Percentiles rank a stretch among this genome's conserved stretches.
Evolutionary conservation across 768 basidiomycete species (phyloP).

Genomic region (Lactarius trivialis): DNA sequence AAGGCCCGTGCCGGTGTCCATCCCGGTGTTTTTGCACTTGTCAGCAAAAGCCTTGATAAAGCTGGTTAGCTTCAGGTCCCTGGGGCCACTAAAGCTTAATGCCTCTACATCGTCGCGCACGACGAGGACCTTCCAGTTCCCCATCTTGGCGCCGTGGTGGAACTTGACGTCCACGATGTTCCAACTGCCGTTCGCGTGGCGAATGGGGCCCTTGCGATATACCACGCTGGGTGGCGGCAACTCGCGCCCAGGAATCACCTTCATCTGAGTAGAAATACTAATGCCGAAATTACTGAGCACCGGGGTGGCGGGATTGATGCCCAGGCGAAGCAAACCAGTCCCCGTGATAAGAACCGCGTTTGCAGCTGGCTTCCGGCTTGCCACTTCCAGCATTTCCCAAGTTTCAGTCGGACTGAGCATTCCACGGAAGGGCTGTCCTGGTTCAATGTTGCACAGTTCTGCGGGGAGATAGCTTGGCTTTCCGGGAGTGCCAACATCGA

Average conservation of each 20-base stretch:
- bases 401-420: conserved; percentile 58
- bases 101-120: conserved; percentile 43
- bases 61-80: conserved; percentile 35
- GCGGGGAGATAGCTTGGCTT: conserved; percentile 48
- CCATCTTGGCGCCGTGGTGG: conserved; percentile 44
- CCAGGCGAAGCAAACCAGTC: conserved; percentile 52
- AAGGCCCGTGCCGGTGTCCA: conserved; percentile 37
- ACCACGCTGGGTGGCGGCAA: conserved; percentile 51
- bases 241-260: conserved; percentile 56
- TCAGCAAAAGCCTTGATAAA: conserved; percentile 47
- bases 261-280: conserved; percentile 50
- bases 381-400: conserved; percentile 60
- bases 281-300: conserved; percentile 51
- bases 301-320: conserved; percentile 36
- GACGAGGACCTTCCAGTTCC: conserved; percentile 61
- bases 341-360: conserved; percentile 55
- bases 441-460: conserved; percentile 61
- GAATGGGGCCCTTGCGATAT: conserved; percentile 43
- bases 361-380: conserved; percentile 53
- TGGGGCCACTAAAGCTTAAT: conserved; percentile 34
- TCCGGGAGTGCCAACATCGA: conserved; percentile 31
- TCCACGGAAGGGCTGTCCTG: conserved; percentile 54
- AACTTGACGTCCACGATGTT: conserved; percentile 72
- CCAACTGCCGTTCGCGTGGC: conserved; percentile 60
- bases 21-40: conserved; percentile 56